phyloP scores from a whole-genome alignment of 345 rosid species.

The Populus nigra region DNA sequence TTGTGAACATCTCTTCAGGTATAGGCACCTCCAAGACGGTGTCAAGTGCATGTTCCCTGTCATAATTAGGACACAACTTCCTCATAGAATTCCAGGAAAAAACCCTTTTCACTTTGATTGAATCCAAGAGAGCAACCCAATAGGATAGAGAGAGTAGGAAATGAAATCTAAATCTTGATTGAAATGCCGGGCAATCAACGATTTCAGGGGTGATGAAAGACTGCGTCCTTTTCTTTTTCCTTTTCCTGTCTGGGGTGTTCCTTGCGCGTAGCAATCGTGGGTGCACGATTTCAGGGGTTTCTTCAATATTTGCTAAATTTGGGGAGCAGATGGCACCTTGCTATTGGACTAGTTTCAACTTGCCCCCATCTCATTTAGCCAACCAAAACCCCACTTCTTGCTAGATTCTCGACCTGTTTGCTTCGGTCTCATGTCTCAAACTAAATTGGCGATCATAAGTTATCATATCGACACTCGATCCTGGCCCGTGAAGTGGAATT shows the following conservation, averaged over 20 bases:
- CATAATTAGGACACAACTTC: slow-evolving; percentile 63
- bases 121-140: neutral
- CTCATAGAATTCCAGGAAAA: slow-evolving; percentile 30
- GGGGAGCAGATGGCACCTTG: neutral
- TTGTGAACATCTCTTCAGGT: slow-evolving; percentile 71
- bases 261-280: slow-evolving; percentile 62
- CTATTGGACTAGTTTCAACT: neutral
- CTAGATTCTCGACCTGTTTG: neutral
- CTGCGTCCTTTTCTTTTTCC: slow-evolving; percentile 21
- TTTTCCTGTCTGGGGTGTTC: slow-evolving; percentile 35
- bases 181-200: slow-evolving; percentile 7
- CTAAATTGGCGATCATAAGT: neutral
- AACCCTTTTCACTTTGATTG: neutral
- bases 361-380: neutral
- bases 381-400: neutral
- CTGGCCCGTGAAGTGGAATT: neutral
- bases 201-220: slow-evolving; percentile 16
- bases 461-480: too few species aligned
- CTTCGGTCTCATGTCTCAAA: neutral
- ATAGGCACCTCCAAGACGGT: slow-evolving; percentile 77
- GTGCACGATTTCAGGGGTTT: slow-evolving; percentile 50
- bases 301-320: neutral
- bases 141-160: slow-evolving; percentile 12
- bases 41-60: slow-evolving; percentile 54
- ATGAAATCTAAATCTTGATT: neutral